phyloP scores from a whole-genome alignment of 352 stramenopile genomes.

The Thalassiosira livingstoniorum region DNA sequence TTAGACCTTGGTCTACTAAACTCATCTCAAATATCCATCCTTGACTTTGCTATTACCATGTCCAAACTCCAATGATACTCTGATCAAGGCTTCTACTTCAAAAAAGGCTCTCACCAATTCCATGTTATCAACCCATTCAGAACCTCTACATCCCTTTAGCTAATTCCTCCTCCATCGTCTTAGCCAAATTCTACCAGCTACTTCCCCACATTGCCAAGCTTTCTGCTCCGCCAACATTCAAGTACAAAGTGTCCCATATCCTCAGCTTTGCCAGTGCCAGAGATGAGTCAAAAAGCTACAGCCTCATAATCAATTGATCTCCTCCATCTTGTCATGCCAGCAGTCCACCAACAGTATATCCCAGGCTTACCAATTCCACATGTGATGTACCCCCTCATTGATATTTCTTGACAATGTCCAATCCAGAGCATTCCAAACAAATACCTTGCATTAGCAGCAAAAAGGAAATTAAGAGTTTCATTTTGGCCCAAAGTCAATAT shows the following conservation, averaged over 20 bases:
- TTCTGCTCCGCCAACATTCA: background rate
- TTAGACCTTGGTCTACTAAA: background rate
- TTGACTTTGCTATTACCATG: slow-evolving; percentile 50
- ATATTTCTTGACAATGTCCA: too few species aligned
- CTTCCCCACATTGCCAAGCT: slow-evolving; percentile 20
- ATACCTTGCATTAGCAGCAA: too few species aligned
- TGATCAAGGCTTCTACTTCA: slow-evolving; percentile 18
- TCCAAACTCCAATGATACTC: background rate
- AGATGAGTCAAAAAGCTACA: background rate
- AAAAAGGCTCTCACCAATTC: background rate
- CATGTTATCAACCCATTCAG: slow-evolving; percentile 1
- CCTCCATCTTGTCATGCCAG: background rate
- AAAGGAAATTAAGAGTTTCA: background rate
- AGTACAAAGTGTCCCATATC: background rate
- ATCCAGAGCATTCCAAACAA: too few species aligned
- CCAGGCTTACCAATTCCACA: background rate
- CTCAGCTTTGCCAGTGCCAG: background rate
- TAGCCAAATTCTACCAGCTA: slow-evolving; percentile 23
- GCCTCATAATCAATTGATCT: background rate
- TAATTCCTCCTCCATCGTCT: too few species aligned
- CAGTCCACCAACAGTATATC: background rate
- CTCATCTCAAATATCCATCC: slow-evolving; percentile 14
- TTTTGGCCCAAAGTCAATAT: background rate
- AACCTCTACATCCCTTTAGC: slow-evolving; percentile 5
- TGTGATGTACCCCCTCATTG: background rate